Evolutionary conservation across 2,329 filamentous ascomycete species (phyloP).

Genomic region (Parastagonospora avenae): DNA sequence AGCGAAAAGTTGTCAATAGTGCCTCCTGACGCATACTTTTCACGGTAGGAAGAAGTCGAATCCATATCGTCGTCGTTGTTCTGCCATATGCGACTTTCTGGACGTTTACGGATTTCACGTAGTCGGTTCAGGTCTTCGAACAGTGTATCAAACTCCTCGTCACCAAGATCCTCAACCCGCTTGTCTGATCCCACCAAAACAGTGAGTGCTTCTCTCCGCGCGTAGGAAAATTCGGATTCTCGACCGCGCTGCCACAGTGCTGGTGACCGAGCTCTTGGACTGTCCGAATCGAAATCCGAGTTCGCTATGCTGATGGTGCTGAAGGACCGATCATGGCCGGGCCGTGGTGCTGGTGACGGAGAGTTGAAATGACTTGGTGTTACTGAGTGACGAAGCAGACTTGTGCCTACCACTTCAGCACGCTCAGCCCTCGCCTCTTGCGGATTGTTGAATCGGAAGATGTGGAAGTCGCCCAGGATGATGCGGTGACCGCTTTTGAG

Average conservation of each 20-base stretch:
- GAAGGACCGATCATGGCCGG: slow-evolving; percentile 72
- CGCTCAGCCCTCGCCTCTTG: slow-evolving; percentile 93
- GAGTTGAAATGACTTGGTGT: slow-evolving; percentile 67
- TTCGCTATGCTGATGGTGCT: slow-evolving; percentile 72
- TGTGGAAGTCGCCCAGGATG: slow-evolving; percentile 97
- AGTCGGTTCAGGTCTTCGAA: slow-evolving; percentile 94
- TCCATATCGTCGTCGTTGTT: slow-evolving; percentile 80
- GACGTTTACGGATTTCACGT: slow-evolving; percentile 76
- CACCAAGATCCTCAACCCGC: slow-evolving; percentile 85
- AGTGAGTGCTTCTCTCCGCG: slow-evolving; percentile 87
- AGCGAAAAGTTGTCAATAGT: slow-evolving; percentile 96
- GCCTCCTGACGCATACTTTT: slow-evolving; percentile 94
- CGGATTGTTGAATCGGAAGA: slow-evolving; percentile 97
- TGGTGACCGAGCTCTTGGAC: slow-evolving; percentile 80
- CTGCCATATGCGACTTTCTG: slow-evolving; percentile 61
- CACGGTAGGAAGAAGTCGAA: slow-evolving; percentile 85
- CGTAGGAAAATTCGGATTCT: slow-evolving; percentile 94
- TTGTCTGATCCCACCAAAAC: slow-evolving; percentile 90
- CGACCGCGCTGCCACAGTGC: slow-evolving; percentile 69
- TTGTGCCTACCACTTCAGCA: slow-evolving; percentile 76
- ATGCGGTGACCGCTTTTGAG: slow-evolving; percentile 92
- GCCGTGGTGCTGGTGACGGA: slow-evolving; percentile 66
- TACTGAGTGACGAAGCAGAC: slow-evolving; percentile 82
- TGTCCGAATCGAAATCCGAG: slow-evolving; percentile 75
- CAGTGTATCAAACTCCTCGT: slow-evolving; percentile 90